Conservation (phyloP, 192 early-diverging fungal genomes). For the Backusella sp. region DNA sequence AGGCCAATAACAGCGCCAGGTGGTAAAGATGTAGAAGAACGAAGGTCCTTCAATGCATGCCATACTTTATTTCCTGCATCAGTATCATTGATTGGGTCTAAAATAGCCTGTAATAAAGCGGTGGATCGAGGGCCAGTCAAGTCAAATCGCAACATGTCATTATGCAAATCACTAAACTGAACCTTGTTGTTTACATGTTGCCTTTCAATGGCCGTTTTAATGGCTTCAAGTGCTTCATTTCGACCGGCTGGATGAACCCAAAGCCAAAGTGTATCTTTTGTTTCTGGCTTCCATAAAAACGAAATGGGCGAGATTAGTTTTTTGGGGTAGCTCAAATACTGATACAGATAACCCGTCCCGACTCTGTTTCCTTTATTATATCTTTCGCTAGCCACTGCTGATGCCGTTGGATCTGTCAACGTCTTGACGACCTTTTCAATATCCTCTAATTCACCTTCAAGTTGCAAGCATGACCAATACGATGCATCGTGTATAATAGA, state of each 20-base stretch:
- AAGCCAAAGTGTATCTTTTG: constrained; percentile 58
- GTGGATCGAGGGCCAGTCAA: constrained; percentile 86
- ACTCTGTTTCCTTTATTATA: constrained; percentile 60
- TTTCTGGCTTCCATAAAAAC: constrained; percentile 70
- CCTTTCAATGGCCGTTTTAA: constrained; percentile 31
- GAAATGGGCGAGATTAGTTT: constrained; percentile 68
- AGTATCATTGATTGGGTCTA: constrained; percentile 40
- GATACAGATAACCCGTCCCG: constrained; percentile 56
- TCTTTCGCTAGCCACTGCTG: constrained; percentile 46
- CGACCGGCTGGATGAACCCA: constrained; percentile 78
- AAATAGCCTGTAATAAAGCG: constrained; percentile 64
- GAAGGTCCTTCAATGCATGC: constrained; percentile 46
- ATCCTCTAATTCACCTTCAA: constrained; percentile 51
- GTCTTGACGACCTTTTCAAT: constrained; percentile 53
- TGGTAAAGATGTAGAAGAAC: constrained; percentile 72
- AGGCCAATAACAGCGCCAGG: constrained; percentile 79
- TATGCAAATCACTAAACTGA: constrained; percentile 46
- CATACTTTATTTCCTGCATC: constrained; percentile 33
- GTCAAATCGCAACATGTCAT: constrained; percentile 74
- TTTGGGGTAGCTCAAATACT: constrained; percentile 51
- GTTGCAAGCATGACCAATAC: constrained; percentile 70
- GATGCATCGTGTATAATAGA: constrained; percentile 86
- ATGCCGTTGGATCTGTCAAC: constrained; percentile 60
- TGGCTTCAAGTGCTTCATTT: constrained; percentile 36
- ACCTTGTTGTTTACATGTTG: not conserved